Evolutionary conservation across 495 filamentous ascomycete species (phyloP), one percentile per base, ranked within the genome.

Genomic region (Rusavskia elegans): DNA sequence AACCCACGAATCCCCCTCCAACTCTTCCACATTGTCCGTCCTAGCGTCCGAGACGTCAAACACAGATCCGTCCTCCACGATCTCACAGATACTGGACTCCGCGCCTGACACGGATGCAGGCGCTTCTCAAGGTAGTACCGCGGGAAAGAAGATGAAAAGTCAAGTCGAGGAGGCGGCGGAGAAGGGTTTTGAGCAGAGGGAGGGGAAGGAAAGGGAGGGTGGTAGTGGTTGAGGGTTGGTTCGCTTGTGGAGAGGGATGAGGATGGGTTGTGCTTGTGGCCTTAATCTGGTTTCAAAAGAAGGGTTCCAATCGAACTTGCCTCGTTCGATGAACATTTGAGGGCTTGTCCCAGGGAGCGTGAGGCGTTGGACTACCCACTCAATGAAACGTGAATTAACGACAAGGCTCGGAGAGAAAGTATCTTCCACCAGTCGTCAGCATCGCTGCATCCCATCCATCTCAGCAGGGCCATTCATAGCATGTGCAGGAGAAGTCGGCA

Each of bases 101-200:
- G 55, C 14, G n/a, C 39, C 55, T 16, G 57, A 55, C 52, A 52
- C 51, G 25, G 51, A 51, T 25, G 45, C 42, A 4, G 51, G 29
- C 7, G 51, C 46, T 13, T 52, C 45, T 16, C 55, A 48, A 5
- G 55, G 58, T 2, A 57, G 58, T 20, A 54, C 55, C 3, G 55
- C 59, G 10, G 57, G 52, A 3, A 45, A 37, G 14, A 45, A 61
- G 30, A 53, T 52, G 13, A 58, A 56, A 41, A 50, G 52, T n/a
- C 53, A 58, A 38, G 56, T 55, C 17, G 53, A 55, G 40, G 53
- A 52, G 30, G 55, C 56, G 5, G 59, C 59, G 25, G 51, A 56
- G 23, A 58, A 58, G 48, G 20, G 56, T 11, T 58, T 56, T 23
- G 59, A 61, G 19, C 53, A 61, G 48, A 58, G 51, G 23, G 44